These are phyloP conservation scores for Ramularia collo-cygni DNA, from an alignment of 2,329 filamentous ascomycete species.

Conservation along the genomic window DNA sequence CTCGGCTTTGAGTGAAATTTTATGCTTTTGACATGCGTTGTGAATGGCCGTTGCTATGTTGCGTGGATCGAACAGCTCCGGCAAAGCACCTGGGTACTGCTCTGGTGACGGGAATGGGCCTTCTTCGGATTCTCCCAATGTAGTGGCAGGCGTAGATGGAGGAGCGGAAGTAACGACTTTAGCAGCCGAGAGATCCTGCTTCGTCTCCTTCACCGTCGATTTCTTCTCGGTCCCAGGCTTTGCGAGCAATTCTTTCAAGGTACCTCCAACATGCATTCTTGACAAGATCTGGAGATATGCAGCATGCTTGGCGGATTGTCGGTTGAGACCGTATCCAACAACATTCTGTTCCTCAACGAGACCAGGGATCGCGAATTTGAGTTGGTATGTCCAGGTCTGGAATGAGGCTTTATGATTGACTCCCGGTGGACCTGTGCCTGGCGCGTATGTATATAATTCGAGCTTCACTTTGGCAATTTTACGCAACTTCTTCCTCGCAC, in stretches of 20 bases:
- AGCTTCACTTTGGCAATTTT: too few relatives aligned
- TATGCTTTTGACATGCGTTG: slow-evolving; percentile 3
- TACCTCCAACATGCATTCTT: slow-evolving; percentile 2
- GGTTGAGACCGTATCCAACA: background rate
- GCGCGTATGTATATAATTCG: too few relatives aligned
- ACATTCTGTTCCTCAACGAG: background rate
- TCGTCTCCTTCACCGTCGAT: too few relatives aligned
- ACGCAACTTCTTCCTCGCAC: too few relatives aligned
- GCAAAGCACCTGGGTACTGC: slow-evolving; percentile 14
- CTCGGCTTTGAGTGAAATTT: too few relatives aligned
- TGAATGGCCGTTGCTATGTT: slow-evolving; percentile 1
- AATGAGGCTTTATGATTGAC: too few relatives aligned
- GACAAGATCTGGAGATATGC: slow-evolving; percentile 3
- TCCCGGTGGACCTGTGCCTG: too few relatives aligned
- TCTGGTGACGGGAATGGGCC: slow-evolving; percentile 9
- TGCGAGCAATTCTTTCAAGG: slow-evolving; percentile 1
- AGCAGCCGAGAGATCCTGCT: too few relatives aligned
- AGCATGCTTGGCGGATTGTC: background rate
- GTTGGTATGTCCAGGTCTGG: background rate
- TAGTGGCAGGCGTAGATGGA: slow-evolving; percentile 1
- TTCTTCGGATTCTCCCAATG: too few relatives aligned
- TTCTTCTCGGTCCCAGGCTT: background rate
- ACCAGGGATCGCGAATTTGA: background rate
- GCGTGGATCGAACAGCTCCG: slow-evolving; percentile 11
- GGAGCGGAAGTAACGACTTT: background rate